Base-by-base conservation (phyloP, 2,329 filamentous ascomycete genomes). In the Pseudogymnoascus sp. region DNA sequence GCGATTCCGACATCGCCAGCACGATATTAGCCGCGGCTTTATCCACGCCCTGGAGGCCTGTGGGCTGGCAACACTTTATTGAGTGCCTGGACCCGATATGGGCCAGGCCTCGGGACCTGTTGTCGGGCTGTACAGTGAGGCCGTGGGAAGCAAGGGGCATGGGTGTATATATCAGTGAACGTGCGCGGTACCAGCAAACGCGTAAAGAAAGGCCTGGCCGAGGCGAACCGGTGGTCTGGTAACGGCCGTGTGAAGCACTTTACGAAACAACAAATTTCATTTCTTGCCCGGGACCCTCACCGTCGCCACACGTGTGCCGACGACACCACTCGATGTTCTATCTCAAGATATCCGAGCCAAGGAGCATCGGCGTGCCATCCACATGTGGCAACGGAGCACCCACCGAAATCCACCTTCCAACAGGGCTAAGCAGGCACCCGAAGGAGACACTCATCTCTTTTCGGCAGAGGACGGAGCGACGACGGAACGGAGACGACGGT, bases 151-250 rank as follows among this genome's bases (percentile, higher is more conserved):
- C n/a, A 19, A 19, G 19, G 30, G 45, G 4, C 45, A 55, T 55
- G 45, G 45, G 28, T 33, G 45, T 55, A 55, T 55, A 55, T 33
- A 30, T 55, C 45, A 55, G 45, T n/a, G 28, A 55, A 55, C 45
- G 45, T 55, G 45, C 45, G 28, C 45, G 5, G n/a, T 19, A 33
- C 45, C 9, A 19, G 14, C 19, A 12, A 12, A 19, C 33, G 45
- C 25, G 28, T 12, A 2, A 55, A 19, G 25, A 3, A 8, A 33
- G 45, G 25, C 28, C 45, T 33, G 45, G 45, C 25, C 45, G 14
- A 55, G 16, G 25, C 7, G 45, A 33, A 55, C 45, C 45, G 25
- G n/a, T 33, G n/a, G 25, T 19, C 25, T 55, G 45, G 45, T 55
- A 55, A 11, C n/a, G 16, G 16, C 45, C 28, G 28, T 19, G 45